Percentiles rank a stretch among this genome's conserved stretches.
Conservation (phyloP, 192 early-diverging fungal species). For the Mortierella alpina region DNA sequence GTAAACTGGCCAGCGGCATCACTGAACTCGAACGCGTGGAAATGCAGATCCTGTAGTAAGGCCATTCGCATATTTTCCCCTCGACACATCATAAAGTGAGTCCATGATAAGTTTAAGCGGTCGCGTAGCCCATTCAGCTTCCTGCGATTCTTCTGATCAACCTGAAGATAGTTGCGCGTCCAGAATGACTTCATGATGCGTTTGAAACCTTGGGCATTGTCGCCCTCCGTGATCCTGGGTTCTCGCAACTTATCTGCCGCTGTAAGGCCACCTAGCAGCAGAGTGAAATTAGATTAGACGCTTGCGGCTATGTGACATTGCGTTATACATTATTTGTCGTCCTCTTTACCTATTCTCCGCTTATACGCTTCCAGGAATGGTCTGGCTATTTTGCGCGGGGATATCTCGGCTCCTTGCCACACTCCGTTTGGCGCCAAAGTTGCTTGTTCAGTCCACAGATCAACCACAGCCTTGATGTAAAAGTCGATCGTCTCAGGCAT, state of each 20-base stretch:
- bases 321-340: too few species aligned
- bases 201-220: slow-evolving; percentile 9
- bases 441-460: too few species aligned
- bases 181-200: slow-evolving; percentile 12
- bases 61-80: slow-evolving; percentile 16
- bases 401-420: slow-evolving; percentile 6
- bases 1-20: slow-evolving; percentile 22
- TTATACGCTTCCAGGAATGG: slow-evolving; percentile 26
- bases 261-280: background rate
- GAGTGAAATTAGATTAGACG: background rate
- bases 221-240: slow-evolving; percentile 8
- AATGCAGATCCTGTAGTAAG: slow-evolving; percentile 7
- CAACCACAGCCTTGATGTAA: too few species aligned
- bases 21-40: slow-evolving; percentile 16
- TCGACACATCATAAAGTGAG: slow-evolving; percentile 22
- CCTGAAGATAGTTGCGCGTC: slow-evolving; percentile 15
- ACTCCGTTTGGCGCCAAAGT: too few species aligned
- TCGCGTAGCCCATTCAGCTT: slow-evolving; percentile 17
- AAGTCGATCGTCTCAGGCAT: too few species aligned
- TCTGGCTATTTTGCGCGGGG: slow-evolving; percentile 22
- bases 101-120: slow-evolving; percentile 16
- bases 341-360: slow-evolving; percentile 17
- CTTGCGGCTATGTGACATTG: background rate
- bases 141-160: slow-evolving; percentile 13
- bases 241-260: background rate